Percentiles rank a stretch among this genome's conserved stretches.
Evolutionary conservation across 140 eudicot species (phyloP).

Genomic region (Oenanthe javanica): DNA sequence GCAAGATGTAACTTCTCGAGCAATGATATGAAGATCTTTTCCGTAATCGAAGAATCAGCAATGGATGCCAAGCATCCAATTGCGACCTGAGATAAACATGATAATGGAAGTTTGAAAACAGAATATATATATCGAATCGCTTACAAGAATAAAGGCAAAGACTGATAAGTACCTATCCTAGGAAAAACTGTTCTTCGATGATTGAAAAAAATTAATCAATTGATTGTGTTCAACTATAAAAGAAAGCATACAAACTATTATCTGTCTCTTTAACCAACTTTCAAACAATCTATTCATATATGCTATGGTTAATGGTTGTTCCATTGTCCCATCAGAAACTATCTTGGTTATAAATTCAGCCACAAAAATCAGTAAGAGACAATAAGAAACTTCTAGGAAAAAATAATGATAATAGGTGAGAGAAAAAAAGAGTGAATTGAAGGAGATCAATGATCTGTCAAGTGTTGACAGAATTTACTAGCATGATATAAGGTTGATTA

Average conservation of each 20-base stretch:
- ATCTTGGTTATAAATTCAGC: background rate
- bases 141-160: background rate
- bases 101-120: background rate
- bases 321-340: background rate
- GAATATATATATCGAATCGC: background rate
- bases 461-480: background rate
- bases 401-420: background rate
- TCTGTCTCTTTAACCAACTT: background rate
- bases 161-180: background rate
- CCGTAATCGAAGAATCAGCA: slow-evolving; percentile 48
- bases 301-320: background rate
- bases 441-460: background rate
- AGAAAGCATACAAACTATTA: background rate
- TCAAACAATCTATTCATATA: background rate
- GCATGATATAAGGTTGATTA: background rate
- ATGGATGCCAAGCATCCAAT: slow-evolving; percentile 62
- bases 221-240: background rate
- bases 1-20: slow-evolving; percentile 49
- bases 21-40: slow-evolving; percentile 41
- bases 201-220: background rate
- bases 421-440: background rate
- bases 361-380: background rate
- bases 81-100: slow-evolving; percentile 53
- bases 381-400: background rate
- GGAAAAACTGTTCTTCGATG: background rate